These are phyloP conservation scores for Cicer judaicum DNA, from an alignment of 306 rosid genomes.

Conservation along the genomic window DNA sequence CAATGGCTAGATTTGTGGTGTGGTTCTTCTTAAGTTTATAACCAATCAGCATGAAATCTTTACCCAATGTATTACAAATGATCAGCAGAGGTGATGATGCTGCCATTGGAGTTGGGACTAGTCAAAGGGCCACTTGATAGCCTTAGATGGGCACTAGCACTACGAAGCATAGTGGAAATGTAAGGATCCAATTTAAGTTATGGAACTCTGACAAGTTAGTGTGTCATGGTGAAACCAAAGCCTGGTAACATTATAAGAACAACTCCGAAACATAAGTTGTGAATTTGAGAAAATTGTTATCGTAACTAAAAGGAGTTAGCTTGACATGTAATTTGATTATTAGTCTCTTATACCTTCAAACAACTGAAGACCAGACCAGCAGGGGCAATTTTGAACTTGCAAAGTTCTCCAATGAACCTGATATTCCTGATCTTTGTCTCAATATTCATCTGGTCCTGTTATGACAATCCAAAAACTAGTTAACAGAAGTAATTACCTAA, in stretches of 20 bases:
- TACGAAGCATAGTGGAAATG: too few species aligned
- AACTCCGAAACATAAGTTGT: constrained; percentile 29
- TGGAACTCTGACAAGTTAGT: neutral
- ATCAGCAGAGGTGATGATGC: neutral
- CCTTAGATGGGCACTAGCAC: too few species aligned
- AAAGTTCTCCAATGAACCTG: constrained; percentile 98
- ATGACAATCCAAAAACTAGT: constrained; percentile 44
- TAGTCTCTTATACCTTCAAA: constrained; percentile 77
- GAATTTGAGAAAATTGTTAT: constrained; percentile 13
- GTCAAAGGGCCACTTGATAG: too few species aligned
- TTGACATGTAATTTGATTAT: constrained; percentile 24
- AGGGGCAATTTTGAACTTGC: constrained; percentile 92
- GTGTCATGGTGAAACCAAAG: constrained; percentile 33
- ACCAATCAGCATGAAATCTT: neutral
- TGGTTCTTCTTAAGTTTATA: neutral
- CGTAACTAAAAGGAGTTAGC: constrained; percentile 7
- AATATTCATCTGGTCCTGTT: constrained; percentile 99
- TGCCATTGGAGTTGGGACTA: too few species aligned
- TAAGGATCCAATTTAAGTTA: neutral
- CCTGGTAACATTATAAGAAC: constrained; percentile 2
- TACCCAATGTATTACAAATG: neutral
- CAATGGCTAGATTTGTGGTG: neutral
- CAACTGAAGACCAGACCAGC: constrained; percentile 91
- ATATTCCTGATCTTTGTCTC: constrained; percentile 96
- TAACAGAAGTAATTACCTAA: constrained; percentile 34